Percentiles rank a stretch among this genome's conserved stretches.
Evolutionary conservation across 2,329 filamentous ascomycete genomes (phyloP).

Genomic region (Pyrenochaeta sp.): DNA sequence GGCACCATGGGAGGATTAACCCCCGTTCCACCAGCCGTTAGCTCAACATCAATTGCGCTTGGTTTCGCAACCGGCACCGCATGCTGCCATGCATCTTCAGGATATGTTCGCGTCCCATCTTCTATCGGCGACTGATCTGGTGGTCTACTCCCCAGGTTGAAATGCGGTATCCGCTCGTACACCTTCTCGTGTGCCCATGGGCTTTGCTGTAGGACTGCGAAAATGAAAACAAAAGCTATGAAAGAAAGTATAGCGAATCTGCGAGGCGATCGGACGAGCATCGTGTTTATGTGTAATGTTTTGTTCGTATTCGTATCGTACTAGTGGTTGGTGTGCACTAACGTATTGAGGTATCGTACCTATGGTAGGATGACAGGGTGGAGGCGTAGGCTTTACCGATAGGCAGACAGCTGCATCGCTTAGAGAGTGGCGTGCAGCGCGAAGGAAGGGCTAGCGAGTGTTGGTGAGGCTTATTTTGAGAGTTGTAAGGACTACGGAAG

Average conservation of each 20-base stretch:
- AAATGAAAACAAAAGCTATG: conserved; percentile 44
- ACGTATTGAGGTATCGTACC: conserved; percentile 24
- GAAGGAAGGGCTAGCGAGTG: conserved; percentile 12
- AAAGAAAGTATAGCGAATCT: conserved; percentile 49
- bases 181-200: conserved; percentile 36
- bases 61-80: conserved; percentile 22
- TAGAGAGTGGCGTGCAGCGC: conserved; percentile 10
- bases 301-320: conserved; percentile 30
- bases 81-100: conserved; percentile 34
- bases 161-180: conserved; percentile 38
- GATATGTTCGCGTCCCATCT: background rate
- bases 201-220: conserved; percentile 39
- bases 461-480: conserved; percentile 1
- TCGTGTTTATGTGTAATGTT: conserved; percentile 27
- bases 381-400: conserved; percentile 27
- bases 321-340: conserved; percentile 21
- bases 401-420: conserved; percentile 27
- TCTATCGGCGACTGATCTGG: conserved; percentile 15
- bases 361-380: conserved; percentile 14
- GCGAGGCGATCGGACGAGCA: conserved; percentile 49
- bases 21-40: background rate
- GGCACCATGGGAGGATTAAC: conserved; percentile 8
- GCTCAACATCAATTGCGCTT: conserved; percentile 1
- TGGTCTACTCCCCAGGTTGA: conserved; percentile 17
- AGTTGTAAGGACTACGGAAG: conserved; percentile 15